Percentiles rank a stretch among this genome's conserved stretches.
phyloP scores from a whole-genome alignment of 768 basidiomycete species.

The Leucocoprinus leucothites region DNA sequence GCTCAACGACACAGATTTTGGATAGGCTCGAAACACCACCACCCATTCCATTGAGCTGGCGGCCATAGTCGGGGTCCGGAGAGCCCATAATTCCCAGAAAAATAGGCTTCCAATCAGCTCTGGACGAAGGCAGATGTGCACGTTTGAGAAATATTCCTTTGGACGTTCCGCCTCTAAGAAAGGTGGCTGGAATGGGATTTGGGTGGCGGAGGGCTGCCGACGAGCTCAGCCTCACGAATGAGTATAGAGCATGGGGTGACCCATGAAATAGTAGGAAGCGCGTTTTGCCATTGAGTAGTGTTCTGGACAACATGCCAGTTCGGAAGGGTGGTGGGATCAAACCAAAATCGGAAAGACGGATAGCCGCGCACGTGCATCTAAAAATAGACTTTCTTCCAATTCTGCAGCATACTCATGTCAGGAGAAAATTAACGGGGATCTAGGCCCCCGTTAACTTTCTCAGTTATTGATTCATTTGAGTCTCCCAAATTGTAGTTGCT shows the following conservation, averaged over 20 bases:
- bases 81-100: conserved; percentile 81
- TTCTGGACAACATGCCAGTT: neutral
- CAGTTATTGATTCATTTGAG: too few relatives aligned
- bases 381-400: neutral
- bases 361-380: neutral
- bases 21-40: conserved; percentile 74
- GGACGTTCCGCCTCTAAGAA: conserved; percentile 73
- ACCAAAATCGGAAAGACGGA: too few relatives aligned
- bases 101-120: conserved; percentile 52
- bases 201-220: conserved; percentile 7
- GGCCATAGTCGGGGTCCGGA: conserved; percentile 62
- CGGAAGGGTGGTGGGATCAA: neutral
- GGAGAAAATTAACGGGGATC: too few relatives aligned
- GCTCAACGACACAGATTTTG: conserved; percentile 66
- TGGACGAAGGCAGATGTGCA: conserved; percentile 47
- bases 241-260: neutral
- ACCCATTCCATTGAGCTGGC: conserved; percentile 82
- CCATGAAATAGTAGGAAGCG: neutral
- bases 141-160: conserved; percentile 70
- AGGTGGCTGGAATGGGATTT: conserved; percentile 48
- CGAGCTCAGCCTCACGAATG: neutral
- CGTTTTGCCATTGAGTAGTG: neutral
- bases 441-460: too few relatives aligned
- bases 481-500: too few relatives aligned
- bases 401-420: too few relatives aligned